These are phyloP conservation scores for Dimargaris xerosporica DNA, from an alignment of 192 early-diverging fungal species.

Conservation along the genomic window DNA sequence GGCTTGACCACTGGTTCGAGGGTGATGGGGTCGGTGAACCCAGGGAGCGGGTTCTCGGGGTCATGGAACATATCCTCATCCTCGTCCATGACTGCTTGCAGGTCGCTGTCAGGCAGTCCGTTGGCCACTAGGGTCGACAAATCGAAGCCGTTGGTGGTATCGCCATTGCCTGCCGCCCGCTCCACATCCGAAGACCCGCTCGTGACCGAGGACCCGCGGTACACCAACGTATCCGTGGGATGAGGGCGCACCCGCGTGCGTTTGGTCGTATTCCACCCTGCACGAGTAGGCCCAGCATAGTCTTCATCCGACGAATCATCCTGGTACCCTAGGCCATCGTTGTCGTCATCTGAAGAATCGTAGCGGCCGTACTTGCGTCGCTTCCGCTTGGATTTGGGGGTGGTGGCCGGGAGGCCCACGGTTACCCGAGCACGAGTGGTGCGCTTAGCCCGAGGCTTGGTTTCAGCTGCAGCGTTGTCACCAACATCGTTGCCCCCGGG, in stretches of 20 bases:
- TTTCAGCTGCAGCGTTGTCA: background rate
- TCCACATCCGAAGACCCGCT: background rate
- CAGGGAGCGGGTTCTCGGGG: constrained; percentile 69
- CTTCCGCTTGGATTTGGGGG: background rate
- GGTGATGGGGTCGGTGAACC: constrained; percentile 88
- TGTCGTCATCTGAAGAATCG: constrained; percentile 46
- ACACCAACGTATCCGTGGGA: background rate
- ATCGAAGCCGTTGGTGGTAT: background rate
- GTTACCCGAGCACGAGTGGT: background rate
- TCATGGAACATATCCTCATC: constrained; percentile 29
- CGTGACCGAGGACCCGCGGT: background rate
- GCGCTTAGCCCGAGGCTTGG: background rate
- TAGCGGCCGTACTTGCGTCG: constrained; percentile 1
- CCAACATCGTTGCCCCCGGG: constrained; percentile 14
- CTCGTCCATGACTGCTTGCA: constrained; percentile 14
- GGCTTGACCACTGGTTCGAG: constrained; percentile 79
- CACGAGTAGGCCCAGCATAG: background rate
- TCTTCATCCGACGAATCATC: constrained; percentile 8
- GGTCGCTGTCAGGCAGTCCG: background rate
- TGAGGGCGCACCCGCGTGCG: constrained; percentile 31
- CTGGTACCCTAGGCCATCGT: constrained; percentile 18
- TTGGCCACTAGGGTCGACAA: background rate
- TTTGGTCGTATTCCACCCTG: constrained; percentile 37
- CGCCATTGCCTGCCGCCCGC: background rate
- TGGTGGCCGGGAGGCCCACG: background rate